A percentile compares a stretch with the other conserved stretches of the same genome.
phyloP scores from a whole-genome alignment of 2,329 filamentous ascomycete genomes.

The Aspergillus aculeatinus region DNA sequence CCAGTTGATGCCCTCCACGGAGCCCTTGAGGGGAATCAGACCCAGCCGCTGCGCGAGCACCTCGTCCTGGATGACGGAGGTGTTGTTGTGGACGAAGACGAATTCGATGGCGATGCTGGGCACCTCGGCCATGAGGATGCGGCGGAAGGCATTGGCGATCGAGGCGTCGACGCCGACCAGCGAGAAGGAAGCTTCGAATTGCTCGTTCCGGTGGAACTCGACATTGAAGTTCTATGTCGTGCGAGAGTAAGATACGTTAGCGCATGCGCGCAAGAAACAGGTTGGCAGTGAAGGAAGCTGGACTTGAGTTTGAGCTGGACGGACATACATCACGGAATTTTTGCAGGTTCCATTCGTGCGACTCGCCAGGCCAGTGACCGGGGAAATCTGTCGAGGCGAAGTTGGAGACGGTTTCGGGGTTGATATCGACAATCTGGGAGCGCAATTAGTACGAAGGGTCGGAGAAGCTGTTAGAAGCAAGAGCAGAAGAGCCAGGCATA shows the following conservation, averaged over 20 bases:
- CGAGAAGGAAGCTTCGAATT: conserved; percentile 79
- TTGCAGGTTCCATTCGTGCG: conserved; percentile 74
- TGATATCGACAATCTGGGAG: conserved; percentile 75
- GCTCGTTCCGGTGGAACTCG: conserved; percentile 79
- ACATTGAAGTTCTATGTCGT: conserved; percentile 66
- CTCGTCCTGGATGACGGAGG: conserved; percentile 96
- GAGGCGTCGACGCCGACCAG: conserved; percentile 88
- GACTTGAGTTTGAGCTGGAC: neutral
- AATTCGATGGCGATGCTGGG: conserved; percentile 92
- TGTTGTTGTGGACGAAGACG: conserved; percentile 94
- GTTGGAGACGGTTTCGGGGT: conserved; percentile 86
- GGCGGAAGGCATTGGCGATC: conserved; percentile 94
- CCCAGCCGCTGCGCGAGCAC: conserved; percentile 88
- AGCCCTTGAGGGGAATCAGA: conserved; percentile 83
- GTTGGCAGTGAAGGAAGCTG: neutral
- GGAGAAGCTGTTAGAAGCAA: neutral
- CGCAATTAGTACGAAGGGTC: conserved; percentile 17
- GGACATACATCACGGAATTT: conserved; percentile 62
- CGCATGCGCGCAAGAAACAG: neutral
- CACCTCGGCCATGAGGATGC: conserved; percentile 92
- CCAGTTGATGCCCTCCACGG: conserved; percentile 73
- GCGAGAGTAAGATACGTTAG: neutral
- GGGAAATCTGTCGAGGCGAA: conserved; percentile 90
- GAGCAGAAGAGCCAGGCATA: conserved; percentile 25
- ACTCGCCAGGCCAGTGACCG: conserved; percentile 84